Evolutionary conservation across 2,329 filamentous ascomycete species (phyloP).

Genomic region (Aspergillus udagawae): DNA sequence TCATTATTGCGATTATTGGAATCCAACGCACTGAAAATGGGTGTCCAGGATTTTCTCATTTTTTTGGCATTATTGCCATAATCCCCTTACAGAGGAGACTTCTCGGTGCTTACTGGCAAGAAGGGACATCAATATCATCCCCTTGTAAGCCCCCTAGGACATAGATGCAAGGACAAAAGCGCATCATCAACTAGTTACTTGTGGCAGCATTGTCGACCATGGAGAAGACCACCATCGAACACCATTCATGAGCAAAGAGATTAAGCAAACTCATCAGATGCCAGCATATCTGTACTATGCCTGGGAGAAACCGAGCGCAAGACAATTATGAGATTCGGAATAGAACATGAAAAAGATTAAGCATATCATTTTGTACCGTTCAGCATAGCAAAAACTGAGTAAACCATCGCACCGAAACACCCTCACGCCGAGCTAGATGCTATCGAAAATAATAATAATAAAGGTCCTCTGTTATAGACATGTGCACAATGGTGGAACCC

Average conservation of each 20-base stretch:
- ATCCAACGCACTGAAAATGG: neutral
- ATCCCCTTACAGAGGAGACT: neutral
- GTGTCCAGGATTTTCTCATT: neutral
- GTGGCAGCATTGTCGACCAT: neutral
- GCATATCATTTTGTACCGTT: neutral
- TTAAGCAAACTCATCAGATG: neutral
- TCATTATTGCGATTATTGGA: neutral
- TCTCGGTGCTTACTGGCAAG: neutral
- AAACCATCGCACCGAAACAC: neutral
- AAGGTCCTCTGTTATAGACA: conserved; percentile 2
- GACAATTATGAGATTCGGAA: neutral
- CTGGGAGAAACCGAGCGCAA: neutral
- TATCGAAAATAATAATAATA: conserved; percentile 1
- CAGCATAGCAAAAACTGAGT: neutral
- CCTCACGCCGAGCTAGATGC: conserved; percentile 2
- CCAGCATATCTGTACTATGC: neutral
- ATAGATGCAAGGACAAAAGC: neutral
- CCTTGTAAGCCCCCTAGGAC: neutral
- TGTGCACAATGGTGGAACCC: neutral
- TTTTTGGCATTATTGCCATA: neutral
- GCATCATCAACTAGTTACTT: neutral
- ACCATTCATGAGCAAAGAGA: neutral
- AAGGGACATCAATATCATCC: neutral
- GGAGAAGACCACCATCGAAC: no score
- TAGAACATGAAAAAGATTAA: neutral